A percentile compares a stretch with the other conserved stretches of the same genome.
phyloP scores from a whole-genome alignment of 1,139 yeast genomes.

The Diutina siamensis region DNA sequence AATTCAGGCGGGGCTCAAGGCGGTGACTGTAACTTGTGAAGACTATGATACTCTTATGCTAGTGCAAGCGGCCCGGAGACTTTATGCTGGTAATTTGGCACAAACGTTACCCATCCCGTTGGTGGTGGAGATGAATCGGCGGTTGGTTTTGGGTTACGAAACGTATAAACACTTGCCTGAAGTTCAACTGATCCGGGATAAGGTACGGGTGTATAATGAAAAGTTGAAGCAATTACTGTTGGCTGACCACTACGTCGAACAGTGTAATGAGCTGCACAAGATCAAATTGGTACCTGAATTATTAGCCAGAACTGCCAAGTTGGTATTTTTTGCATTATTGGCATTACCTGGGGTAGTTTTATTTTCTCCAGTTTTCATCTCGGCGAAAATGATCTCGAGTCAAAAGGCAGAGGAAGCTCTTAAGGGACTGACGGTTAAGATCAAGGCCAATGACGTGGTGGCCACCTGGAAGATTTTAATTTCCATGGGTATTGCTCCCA shows the following conservation, averaged over 20 bases:
- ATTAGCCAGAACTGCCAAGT: constrained; percentile 40
- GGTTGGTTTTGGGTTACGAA: constrained; percentile 71
- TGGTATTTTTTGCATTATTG: constrained; percentile 42
- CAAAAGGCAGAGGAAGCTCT: constrained; percentile 70
- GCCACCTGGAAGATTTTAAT: constrained; percentile 95
- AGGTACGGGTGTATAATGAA: constrained; percentile 59
- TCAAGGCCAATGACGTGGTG: constrained; percentile 82
- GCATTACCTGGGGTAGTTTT: constrained; percentile 79
- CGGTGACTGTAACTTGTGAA: constrained; percentile 86
- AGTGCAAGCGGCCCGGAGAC: constrained; percentile 84
- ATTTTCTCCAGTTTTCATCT: constrained; percentile 77
- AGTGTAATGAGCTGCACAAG: constrained; percentile 37
- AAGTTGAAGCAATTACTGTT: constrained; percentile 57
- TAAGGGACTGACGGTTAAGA: constrained; percentile 81
- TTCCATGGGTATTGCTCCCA: constrained; percentile 80
- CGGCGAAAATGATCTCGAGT: constrained; percentile 62
- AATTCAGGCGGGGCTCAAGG: constrained; percentile 64
- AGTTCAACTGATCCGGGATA: constrained; percentile 45
- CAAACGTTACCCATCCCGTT: constrained; percentile 51
- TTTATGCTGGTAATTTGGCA: constrained; percentile 55
- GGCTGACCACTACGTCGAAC: constrained; percentile 85
- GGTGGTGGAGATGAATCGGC: constrained; percentile 80
- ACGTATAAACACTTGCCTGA: constrained; percentile 63
- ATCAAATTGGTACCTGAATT: constrained; percentile 35
- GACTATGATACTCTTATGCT: constrained; percentile 90